A percentile compares a stretch with the other conserved stretches of the same genome.
phyloP scores from a whole-genome alignment of 495 filamentous ascomycete species.

The Letharia columbiana region DNA sequence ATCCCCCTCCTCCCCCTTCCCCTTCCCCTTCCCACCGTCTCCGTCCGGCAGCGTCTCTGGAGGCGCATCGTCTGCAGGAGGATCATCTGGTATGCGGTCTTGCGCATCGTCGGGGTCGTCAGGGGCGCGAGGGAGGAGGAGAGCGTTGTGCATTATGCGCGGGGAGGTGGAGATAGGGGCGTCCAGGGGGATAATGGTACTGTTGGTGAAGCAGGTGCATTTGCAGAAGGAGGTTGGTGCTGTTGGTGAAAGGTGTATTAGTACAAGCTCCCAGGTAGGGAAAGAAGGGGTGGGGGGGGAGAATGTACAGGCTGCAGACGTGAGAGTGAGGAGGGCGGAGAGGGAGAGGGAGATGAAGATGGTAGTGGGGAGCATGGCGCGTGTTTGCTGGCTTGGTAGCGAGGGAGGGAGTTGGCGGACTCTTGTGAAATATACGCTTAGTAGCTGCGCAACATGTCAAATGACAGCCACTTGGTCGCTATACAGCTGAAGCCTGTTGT shows the following conservation, averaged over 20 bases:
- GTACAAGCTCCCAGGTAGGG: neutral
- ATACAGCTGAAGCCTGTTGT: neutral
- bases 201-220: slow-evolving; percentile 90
- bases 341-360: slow-evolving; percentile 6
- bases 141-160: slow-evolving; percentile 20
- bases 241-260: neutral
- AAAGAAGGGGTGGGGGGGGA: neutral
- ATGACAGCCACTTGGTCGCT: neutral
- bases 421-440: neutral
- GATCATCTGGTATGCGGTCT: slow-evolving; percentile 11
- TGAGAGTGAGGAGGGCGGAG: slow-evolving; percentile 12
- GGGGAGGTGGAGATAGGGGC: slow-evolving; percentile 34
- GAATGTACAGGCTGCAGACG: slow-evolving; percentile 18
- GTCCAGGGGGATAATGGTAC: slow-evolving; percentile 74
- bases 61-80: neutral
- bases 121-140: slow-evolving; percentile 27
- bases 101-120: slow-evolving; percentile 22
- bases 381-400: neutral
- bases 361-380: neutral
- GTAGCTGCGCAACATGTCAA: neutral
- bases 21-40: neutral
- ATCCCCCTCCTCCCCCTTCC: slow-evolving; percentile 14
- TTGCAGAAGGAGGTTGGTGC: slow-evolving; percentile 85
- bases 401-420: neutral
- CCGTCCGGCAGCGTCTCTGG: neutral